Conservation (phyloP, 2,329 filamentous ascomycete species). For the Diaporthe destruens region DNA sequence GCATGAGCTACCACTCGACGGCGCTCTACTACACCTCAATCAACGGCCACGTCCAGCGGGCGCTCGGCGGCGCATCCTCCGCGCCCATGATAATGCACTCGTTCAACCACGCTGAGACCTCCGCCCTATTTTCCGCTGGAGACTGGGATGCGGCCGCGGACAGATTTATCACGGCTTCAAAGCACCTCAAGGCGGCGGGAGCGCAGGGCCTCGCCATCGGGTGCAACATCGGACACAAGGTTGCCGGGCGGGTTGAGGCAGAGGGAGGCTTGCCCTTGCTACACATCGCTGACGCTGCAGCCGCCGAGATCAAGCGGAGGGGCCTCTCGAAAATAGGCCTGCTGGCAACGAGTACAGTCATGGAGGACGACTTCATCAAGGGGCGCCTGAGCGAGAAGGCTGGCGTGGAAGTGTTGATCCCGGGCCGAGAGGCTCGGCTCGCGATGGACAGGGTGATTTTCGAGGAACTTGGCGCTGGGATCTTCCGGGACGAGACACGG, state of each 20-base stretch:
- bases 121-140: slow-evolving; percentile 58
- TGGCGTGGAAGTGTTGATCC: slow-evolving; percentile 42
- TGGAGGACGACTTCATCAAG: slow-evolving; percentile 43
- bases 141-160: slow-evolving; percentile 57
- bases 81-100: slow-evolving; percentile 42
- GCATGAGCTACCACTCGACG: slow-evolving; percentile 44
- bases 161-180: slow-evolving; percentile 51
- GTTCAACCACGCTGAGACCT: slow-evolving; percentile 44
- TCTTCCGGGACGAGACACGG: slow-evolving; percentile 31
- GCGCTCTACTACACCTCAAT: slow-evolving; percentile 44
- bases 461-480: slow-evolving; percentile 40
- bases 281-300: slow-evolving; percentile 42
- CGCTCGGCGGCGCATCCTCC: slow-evolving; percentile 37
- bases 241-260: slow-evolving; percentile 37
- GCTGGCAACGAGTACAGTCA: slow-evolving; percentile 42
- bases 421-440: slow-evolving; percentile 31
- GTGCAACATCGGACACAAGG: slow-evolving; percentile 43
- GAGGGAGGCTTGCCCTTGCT: slow-evolving; percentile 38
- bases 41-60: slow-evolving; percentile 41
- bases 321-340: slow-evolving; percentile 38
- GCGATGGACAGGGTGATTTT: slow-evolving; percentile 41
- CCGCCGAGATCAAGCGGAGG: slow-evolving; percentile 23
- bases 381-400: slow-evolving; percentile 35
- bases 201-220: slow-evolving; percentile 43
- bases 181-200: slow-evolving; percentile 39